Evolutionary conservation across 495 filamentous ascomycete species (phyloP).

Genomic region (Acidomyces sp.): DNA sequence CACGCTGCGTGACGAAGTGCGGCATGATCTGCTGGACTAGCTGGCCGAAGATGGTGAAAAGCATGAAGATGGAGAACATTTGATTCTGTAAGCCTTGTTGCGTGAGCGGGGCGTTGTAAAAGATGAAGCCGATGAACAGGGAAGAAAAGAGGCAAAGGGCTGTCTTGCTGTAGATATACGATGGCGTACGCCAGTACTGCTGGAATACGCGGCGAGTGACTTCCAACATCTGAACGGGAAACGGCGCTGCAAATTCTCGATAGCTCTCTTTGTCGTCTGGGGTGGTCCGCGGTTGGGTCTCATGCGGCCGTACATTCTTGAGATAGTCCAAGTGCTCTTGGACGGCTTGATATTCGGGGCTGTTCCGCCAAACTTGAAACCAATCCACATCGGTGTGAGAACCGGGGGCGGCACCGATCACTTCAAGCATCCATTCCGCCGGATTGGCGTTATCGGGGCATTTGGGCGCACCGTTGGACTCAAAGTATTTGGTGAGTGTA

Average conservation of each 20-base stretch:
- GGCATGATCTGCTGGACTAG: slow-evolving; percentile 61
- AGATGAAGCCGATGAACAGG: slow-evolving; percentile 46
- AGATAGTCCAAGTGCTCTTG: slow-evolving; percentile 57
- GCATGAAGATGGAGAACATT: slow-evolving; percentile 76
- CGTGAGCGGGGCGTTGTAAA: slow-evolving; percentile 24
- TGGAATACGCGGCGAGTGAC: slow-evolving; percentile 30
- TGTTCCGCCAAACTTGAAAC: slow-evolving; percentile 66
- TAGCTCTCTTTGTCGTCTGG: slow-evolving; percentile 28
- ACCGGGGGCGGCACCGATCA: slow-evolving; percentile 84
- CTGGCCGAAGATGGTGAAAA: slow-evolving; percentile 48
- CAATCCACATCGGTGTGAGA: slow-evolving; percentile 65
- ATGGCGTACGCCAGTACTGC: slow-evolving; percentile 30
- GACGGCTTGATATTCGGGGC: slow-evolving; percentile 53
- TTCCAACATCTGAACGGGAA: slow-evolving; percentile 26
- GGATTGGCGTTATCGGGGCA: slow-evolving; percentile 74
- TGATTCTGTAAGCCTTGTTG: slow-evolving; percentile 36
- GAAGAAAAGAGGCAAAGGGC: slow-evolving; percentile 29
- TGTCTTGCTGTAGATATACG: slow-evolving; percentile 36
- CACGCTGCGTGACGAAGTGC: slow-evolving; percentile 61
- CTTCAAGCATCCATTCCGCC: slow-evolving; percentile 93
- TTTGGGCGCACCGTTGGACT: slow-evolving; percentile 57
- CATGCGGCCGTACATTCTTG: slow-evolving; percentile 44
- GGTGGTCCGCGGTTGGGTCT: slow-evolving; percentile 11
- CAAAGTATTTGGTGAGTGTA: slow-evolving; percentile 65
- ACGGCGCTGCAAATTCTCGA: slow-evolving; percentile 36